Evolutionary conservation across 306 rosid genomes (phyloP).

Genomic region (Quercus engelmannii): DNA sequence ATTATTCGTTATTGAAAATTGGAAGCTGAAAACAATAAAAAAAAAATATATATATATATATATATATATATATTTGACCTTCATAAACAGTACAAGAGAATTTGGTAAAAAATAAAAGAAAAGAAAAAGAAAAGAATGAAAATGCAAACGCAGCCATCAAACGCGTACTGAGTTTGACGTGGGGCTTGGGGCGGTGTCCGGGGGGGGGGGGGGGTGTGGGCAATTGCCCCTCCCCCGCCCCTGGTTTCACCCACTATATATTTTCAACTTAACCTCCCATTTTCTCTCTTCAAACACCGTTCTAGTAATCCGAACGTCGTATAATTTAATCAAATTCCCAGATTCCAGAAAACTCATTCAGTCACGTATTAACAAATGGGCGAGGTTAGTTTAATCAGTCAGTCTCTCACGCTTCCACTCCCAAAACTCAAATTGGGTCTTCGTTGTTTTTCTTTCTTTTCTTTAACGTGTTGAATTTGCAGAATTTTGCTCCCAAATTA

Average conservation of each 20-base stretch:
- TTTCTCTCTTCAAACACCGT: conserved; percentile 17
- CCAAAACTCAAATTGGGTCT: background rate
- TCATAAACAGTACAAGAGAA: too few relatives aligned
- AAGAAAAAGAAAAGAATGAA: rapidly evolving
- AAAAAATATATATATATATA: too few relatives aligned
- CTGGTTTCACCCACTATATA: conserved; percentile 22
- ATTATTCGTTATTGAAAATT: rapidly evolving
- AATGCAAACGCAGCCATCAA: too few relatives aligned
- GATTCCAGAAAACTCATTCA: background rate
- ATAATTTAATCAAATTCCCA: too few relatives aligned
- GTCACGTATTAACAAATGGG: conserved; percentile 40
- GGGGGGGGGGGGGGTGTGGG: too few relatives aligned
- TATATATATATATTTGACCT: too few relatives aligned
- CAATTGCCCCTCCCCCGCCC: too few relatives aligned
- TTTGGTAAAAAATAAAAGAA: too few relatives aligned
- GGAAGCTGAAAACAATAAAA: too few relatives aligned
- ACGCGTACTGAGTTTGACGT: too few relatives aligned
- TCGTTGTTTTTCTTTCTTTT: background rate
- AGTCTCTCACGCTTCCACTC: background rate
- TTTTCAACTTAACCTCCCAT: background rate
- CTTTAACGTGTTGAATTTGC: conserved; percentile 11
- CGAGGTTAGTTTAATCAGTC: conserved; percentile 35
- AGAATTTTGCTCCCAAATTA: background rate
- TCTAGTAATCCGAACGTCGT: background rate
- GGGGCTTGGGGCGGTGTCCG: too few relatives aligned